phyloP scores from a whole-genome alignment of 305 asterid genomes.

The Fraxinus nigra region DNA sequence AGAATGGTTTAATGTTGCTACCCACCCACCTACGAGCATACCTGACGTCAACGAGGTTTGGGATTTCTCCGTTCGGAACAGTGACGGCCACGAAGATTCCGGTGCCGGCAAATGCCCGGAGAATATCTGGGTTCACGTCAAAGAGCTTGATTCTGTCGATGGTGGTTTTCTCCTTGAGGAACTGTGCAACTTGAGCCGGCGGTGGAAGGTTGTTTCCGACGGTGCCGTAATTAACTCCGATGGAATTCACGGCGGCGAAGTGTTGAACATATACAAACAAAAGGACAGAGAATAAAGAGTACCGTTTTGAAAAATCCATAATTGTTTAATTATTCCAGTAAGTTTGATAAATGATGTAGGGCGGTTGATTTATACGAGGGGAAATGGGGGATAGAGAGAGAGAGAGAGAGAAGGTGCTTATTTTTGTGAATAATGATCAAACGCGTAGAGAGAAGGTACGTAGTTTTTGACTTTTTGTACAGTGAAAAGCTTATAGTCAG shows the following conservation, averaged over 20 bases:
- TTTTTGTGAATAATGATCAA: background rate
- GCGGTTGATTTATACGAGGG: background rate
- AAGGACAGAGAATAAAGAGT: conserved; percentile 20
- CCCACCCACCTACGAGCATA: conserved; percentile 50
- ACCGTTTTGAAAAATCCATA: background rate
- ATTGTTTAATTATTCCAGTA: background rate
- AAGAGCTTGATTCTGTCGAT: conserved; percentile 72
- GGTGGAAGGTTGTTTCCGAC: conserved; percentile 81
- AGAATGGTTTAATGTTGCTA: conserved; percentile 51
- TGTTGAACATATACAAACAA: conserved; percentile 28
- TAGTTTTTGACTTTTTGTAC: background rate
- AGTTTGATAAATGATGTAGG: background rate
- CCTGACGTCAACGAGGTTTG: conserved; percentile 38
- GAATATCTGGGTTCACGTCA: conserved; percentile 71
- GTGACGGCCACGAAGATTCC: conserved; percentile 73
- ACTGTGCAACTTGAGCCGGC: conserved; percentile 62
- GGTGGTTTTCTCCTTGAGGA: conserved; percentile 58
- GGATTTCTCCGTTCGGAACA: conserved; percentile 77
- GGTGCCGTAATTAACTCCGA: conserved; percentile 90
- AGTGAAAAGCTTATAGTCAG: background rate
- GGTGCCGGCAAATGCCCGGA: conserved; percentile 69
- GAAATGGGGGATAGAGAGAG: too few species aligned
- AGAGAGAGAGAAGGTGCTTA: background rate
- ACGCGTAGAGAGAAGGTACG: background rate
- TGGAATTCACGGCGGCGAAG: conserved; percentile 37